Percentiles rank a stretch among this genome's conserved stretches.
Evolutionary conservation across 2,329 filamentous ascomycete genomes (phyloP).

Genomic region (Aureobasidium melanogenum): DNA sequence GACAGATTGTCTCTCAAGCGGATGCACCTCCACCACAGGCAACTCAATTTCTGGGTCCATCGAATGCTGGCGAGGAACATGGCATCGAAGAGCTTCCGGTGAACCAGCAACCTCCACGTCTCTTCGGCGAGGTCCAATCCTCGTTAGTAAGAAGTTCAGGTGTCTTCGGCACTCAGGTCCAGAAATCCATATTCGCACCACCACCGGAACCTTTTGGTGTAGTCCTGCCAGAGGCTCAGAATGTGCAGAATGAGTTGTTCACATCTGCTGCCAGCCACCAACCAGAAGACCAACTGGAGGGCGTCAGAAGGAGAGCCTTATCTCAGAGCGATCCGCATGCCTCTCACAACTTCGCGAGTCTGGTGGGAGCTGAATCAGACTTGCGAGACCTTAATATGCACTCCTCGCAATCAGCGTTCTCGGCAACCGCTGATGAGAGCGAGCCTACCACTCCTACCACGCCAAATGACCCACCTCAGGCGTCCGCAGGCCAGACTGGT

Average conservation of each 20-base stretch:
- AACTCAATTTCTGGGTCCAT: not conserved
- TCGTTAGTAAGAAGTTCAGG: slow-evolving; percentile 47
- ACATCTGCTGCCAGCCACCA: slow-evolving; percentile 9
- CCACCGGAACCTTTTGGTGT: not conserved
- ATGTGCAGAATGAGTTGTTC: slow-evolving; percentile 1
- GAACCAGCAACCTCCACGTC: slow-evolving; percentile 13
- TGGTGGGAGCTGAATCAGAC: slow-evolving; percentile 40
- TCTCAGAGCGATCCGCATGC: not conserved
- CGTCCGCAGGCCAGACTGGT: slow-evolving; percentile 10
- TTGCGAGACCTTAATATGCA: slow-evolving; percentile 42
- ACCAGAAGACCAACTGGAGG: not conserved
- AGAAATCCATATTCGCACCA: not conserved
- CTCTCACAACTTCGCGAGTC: slow-evolving; percentile 26
- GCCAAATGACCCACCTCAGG: slow-evolving; percentile 13
- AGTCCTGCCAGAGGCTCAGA: not conserved
- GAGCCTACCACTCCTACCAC: slow-evolving; percentile 30
- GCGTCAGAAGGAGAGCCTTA: not conserved
- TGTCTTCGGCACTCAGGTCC: slow-evolving; percentile 9
- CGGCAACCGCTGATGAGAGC: slow-evolving; percentile 26
- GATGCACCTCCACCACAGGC: not conserved
- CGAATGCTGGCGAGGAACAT: not conserved
- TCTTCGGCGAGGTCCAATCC: slow-evolving; percentile 54
- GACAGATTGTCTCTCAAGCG: slow-evolving; percentile 19
- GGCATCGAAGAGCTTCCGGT: not conserved
- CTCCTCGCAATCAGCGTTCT: slow-evolving; percentile 32